These are phyloP conservation scores for Pyrrhoderma noxium DNA, from an alignment of 1,284 basidiomycete species.

Conservation along the genomic window DNA sequence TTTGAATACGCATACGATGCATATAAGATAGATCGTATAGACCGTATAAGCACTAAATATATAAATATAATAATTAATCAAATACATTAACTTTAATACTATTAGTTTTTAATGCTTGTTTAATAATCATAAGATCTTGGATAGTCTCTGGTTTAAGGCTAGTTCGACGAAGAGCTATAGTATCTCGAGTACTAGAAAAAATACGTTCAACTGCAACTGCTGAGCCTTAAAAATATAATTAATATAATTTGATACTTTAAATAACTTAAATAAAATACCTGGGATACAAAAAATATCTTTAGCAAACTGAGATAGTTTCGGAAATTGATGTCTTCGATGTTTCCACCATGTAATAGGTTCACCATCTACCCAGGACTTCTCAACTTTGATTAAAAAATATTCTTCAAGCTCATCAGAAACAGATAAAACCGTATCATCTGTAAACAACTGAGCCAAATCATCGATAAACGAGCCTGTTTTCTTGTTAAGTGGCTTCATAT, in stretches of 20 bases:
- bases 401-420: conserved; percentile 18
- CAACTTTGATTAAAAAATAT: conserved; percentile 19
- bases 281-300: conserved; percentile 22
- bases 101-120: conserved; percentile 21
- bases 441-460: no score
- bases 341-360: conserved; percentile 23
- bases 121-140: conserved; percentile 28
- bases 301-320: conserved; percentile 18
- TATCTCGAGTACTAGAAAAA: conserved; percentile 31
- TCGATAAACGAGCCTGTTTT: no score
- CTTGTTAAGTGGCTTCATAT: no score
- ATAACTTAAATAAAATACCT: conserved; percentile 17
- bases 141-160: conserved; percentile 30
- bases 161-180: conserved; percentile 29
- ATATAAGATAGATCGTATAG: no score
- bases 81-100: background rate
- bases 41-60: no score
- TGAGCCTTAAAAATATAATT: conserved; percentile 22
- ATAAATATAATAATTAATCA: background rate
- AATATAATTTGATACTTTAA: background rate
- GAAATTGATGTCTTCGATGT: conserved; percentile 17
- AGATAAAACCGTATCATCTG: background rate
- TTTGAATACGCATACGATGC: no score
- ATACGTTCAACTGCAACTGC: conserved; percentile 31
- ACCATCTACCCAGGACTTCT: conserved; percentile 4